A percentile compares a stretch with the other conserved stretches of the same genome.
phyloP scores from a whole-genome alignment of 83 land plant genomes.

The Thuja plicata region DNA sequence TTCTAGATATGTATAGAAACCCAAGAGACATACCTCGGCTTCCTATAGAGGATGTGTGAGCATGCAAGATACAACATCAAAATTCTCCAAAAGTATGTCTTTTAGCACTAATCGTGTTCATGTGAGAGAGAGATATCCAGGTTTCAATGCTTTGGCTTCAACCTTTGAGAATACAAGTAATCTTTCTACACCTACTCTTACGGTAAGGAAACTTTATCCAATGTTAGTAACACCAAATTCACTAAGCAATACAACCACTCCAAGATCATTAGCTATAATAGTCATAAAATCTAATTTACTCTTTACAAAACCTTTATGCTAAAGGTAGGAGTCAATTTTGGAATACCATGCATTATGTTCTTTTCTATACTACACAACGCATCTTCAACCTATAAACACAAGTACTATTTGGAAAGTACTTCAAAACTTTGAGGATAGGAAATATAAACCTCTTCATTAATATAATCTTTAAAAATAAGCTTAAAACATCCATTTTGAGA shows the following conservation, averaged over 20 bases:
- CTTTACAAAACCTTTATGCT: background rate
- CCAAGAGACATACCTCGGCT: conserved; percentile 58
- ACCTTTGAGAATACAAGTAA: conserved; percentile 65
- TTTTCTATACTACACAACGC: too few relatives aligned
- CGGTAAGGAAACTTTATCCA: conserved; percentile 58
- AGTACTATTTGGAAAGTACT: too few relatives aligned
- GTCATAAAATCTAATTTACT: conserved; percentile 35
- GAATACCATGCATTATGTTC: too few relatives aligned
- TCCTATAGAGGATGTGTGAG: conserved; percentile 53
- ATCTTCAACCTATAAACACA: too few relatives aligned
- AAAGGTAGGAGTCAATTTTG: too few relatives aligned
- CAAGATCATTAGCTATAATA: conserved; percentile 71
- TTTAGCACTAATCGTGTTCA: conserved; percentile 75
- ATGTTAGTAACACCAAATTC: conserved; percentile 54
- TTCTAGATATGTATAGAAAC: conserved; percentile 39
- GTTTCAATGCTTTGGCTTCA: conserved; percentile 72
- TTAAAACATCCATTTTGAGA: background rate
- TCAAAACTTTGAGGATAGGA: too few relatives aligned
- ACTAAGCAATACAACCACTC: conserved; percentile 43
- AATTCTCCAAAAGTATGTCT: conserved; percentile 69
- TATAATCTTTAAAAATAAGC: too few relatives aligned
- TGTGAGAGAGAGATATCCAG: conserved; percentile 75
- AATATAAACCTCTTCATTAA: too few relatives aligned
- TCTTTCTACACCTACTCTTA: conserved; percentile 71
- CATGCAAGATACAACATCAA: conserved; percentile 50